A percentile compares a stretch with the other conserved stretches of the same genome.
These are phyloP conservation scores for Kazachstania bromeliacearum DNA, from an alignment of 805 yeast genomes.

Conservation along the genomic window DNA sequence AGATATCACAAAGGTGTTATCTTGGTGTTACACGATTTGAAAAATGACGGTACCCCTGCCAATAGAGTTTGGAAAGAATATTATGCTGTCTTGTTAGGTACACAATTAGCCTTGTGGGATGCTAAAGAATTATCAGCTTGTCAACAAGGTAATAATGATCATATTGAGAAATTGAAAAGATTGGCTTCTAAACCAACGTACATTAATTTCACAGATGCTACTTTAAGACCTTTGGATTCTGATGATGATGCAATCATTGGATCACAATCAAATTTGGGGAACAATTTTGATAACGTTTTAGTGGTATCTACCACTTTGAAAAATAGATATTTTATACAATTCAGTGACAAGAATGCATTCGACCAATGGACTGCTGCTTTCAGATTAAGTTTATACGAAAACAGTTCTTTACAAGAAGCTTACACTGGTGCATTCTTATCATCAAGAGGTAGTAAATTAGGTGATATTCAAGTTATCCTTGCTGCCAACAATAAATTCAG, in stretches of 20 bases:
- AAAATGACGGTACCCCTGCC: slow-evolving; percentile 78
- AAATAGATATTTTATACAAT: slow-evolving; percentile 77
- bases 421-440: slow-evolving; percentile 90
- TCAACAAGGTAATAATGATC: slow-evolving; percentile 32
- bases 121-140: slow-evolving; percentile 48
- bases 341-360: slow-evolving; percentile 54
- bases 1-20: slow-evolving; percentile 68
- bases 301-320: slow-evolving; percentile 89
- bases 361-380: slow-evolving; percentile 76
- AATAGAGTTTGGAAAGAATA: slow-evolving; percentile 87
- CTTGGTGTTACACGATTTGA: slow-evolving; percentile 62
- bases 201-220: slow-evolving; percentile 83
- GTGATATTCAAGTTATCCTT: slow-evolving; percentile 76
- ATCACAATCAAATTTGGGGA: slow-evolving; percentile 30
- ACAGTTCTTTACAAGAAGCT: slow-evolving; percentile 79
- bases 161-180: slow-evolving; percentile 32
- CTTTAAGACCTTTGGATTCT: slow-evolving; percentile 58
- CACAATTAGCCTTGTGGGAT: slow-evolving; percentile 89
- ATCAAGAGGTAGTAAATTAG: slow-evolving; percentile 75
- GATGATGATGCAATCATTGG: slow-evolving; percentile 56
- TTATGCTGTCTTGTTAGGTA: slow-evolving; percentile 82
- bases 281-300: slow-evolving; percentile 61
- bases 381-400: slow-evolving; percentile 71
- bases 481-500: slow-evolving; percentile 68
- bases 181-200: slow-evolving; percentile 69